Evolutionary conservation across 2,329 filamentous ascomycete species (phyloP).

Genomic region (Pestalotiopsis fici): DNA sequence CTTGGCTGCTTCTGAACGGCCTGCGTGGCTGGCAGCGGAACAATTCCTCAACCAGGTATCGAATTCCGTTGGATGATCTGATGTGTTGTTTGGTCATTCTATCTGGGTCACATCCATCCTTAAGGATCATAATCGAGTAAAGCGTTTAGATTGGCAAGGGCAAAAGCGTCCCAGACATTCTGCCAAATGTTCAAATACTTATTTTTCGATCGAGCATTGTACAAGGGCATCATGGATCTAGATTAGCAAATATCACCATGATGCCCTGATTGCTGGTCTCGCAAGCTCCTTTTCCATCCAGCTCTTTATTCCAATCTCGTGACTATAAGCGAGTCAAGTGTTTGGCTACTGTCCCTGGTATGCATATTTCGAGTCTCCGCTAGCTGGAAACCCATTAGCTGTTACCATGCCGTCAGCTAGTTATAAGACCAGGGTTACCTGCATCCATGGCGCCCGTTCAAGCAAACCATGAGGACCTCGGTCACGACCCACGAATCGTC

Average conservation of each 20-base stretch:
- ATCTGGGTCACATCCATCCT: background rate
- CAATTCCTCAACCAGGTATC: background rate
- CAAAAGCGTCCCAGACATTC: no score
- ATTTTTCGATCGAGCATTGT: no score
- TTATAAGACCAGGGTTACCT: background rate
- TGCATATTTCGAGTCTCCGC: background rate
- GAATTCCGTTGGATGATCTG: background rate
- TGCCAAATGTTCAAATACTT: no score
- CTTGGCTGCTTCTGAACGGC: background rate
- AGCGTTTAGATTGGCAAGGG: no score
- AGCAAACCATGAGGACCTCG: background rate
- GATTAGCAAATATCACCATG: no score
- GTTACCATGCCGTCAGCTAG: background rate
- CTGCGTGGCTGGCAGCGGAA: background rate
- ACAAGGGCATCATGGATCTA: no score
- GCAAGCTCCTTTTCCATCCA: background rate
- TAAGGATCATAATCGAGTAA: no score
- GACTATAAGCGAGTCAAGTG: background rate
- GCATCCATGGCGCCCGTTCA: background rate
- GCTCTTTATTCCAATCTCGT: background rate
- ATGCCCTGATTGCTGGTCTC: background rate
- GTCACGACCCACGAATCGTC: background rate
- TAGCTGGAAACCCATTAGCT: background rate
- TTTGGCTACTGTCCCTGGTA: background rate
- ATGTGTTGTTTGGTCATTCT: background rate